phyloP scores from a whole-genome alignment of 2,329 filamentous ascomycete genomes.

The Leptographium flavum region DNA sequence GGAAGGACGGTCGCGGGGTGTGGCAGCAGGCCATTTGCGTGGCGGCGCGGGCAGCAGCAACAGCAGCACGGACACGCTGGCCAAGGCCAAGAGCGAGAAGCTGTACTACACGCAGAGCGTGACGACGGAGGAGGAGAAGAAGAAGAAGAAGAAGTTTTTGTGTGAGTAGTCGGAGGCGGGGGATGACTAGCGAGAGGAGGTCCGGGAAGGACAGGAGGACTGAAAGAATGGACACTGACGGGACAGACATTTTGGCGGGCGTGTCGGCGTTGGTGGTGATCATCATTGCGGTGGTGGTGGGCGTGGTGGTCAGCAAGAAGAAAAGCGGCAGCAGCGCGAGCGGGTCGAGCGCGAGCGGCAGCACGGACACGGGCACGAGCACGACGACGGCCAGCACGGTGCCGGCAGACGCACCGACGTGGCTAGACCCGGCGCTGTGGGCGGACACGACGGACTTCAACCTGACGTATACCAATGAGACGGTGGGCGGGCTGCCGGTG shows the following conservation, averaged over 20 bases:
- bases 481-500: slow-evolving; percentile 72
- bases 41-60: slow-evolving; percentile 31
- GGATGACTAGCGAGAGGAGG: too few relatives aligned
- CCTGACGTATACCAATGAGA: slow-evolving; percentile 75
- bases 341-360: not conserved
- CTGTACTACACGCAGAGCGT: slow-evolving; percentile 20
- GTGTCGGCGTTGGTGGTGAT: slow-evolving; percentile 45
- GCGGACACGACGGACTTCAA: slow-evolving; percentile 85
- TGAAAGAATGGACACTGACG: not conserved
- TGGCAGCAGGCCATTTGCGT: slow-evolving; percentile 16
- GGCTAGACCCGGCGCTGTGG: slow-evolving; percentile 85
- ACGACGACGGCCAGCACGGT: slow-evolving; percentile 42
- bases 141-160: slow-evolving; percentile 41
- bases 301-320: slow-evolving; percentile 50
- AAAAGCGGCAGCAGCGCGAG: slow-evolving; percentile 16
- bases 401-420: slow-evolving; percentile 53
- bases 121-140: slow-evolving; percentile 10
- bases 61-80: slow-evolving; percentile 33
- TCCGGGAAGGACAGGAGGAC: too few relatives aligned
- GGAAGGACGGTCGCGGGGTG: slow-evolving; percentile 36
- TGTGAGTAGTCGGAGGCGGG: too few relatives aligned
- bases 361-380: slow-evolving; percentile 20
- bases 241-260: slow-evolving; percentile 35
- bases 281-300: slow-evolving; percentile 54
- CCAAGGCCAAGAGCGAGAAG: slow-evolving; percentile 34